Evolutionary conservation across 1,139 yeast genomes (phyloP), one percentile per base, ranked within the genome.

Genomic region (Geotrichum cucujoidarum): DNA sequence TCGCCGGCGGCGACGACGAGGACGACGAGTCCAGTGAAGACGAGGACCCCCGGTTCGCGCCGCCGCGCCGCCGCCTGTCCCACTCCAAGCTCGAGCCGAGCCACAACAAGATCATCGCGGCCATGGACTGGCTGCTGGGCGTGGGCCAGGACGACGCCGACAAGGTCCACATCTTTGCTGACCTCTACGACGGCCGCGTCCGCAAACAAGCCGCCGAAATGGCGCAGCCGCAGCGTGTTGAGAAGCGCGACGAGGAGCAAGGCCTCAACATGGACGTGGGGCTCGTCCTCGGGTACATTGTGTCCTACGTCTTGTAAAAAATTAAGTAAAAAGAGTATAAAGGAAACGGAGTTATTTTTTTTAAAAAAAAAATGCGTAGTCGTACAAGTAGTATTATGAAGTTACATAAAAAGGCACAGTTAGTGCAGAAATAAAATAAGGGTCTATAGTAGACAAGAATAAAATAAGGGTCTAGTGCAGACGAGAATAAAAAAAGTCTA

Each of bases 111-210:
- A 43, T 60, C 24, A 54, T 61, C 14, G 49, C 54, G 11, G 55
- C 57, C 17, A 55, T 58, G 3, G 64, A 61, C 48, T 60, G 65
- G 65, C 39, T 56, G 1, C 53, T 61, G 21, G 65, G 65, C 2
- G 54, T 58, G 16, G 55, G 59, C 17, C 45, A 37, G 18, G 54
- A 51, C 20, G 11, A 20, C 13, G 20, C 16, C 7, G 35, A 32
- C 18, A 24, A 24, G 18, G 24, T 14, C 5, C n/a, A 17, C 7
- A 10, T 24, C 8, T 24, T 24, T 24, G 43, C 22, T 1, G 18
- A 30, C 10, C 35, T 39, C 13, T 39, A 22, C 16, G 16, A 16
- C 43, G 33, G 22, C 6, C 22, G 14, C 11, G 14, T 11, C 22
- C 20, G 13, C 6, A 29, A 13, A 7, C 24, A 30, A 10, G 17